Base-by-base conservation (phyloP, 768 basidiomycete genomes). In the Trametes cingulata region DNA sequence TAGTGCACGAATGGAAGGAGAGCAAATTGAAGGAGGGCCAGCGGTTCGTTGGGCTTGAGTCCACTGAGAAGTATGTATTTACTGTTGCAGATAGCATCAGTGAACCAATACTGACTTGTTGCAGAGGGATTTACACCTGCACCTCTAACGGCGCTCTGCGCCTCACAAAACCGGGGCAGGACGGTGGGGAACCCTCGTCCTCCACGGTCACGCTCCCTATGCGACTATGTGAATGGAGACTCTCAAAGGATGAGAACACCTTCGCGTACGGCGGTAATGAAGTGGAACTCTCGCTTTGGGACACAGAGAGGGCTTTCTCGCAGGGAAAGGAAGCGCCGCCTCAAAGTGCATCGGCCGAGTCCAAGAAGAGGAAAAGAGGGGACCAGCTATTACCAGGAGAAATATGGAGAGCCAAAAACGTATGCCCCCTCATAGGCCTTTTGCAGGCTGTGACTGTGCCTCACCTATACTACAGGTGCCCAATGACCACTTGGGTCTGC, bases 261-360 rank as follows among this genome's bases (percentile, higher is more conserved):
- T 93, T 95, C 74, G 81, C 86, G 2, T 94, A 93, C 62, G 93
- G 88, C 13, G 93, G 93, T 2, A 86, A 93, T 62, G 93, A 95
- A 72, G 90, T 95, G 17, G 90, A 93, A 57, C 71, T 90, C 2
- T 93, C 91, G 1, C 68, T 93, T 3, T 95, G 93, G 93, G 77
- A 89, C 67, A 80, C 82, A 7, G 87, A 92, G 67, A 65, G 78
- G 72, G 69, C 90, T 73, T 78, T 82, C 70, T 61, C 69, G 47
- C 29, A 72, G 50, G 36, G 36, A 61, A 25, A 24, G 20, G 71
- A 9, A 58, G 59, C 71, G 3, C 49, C 65, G 5, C 17, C 65
- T 24, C 35, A 66, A 39, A n/a, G 48, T 12, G 52, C 70, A 10
- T 24, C 53, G 5, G 35, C 67, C 52, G 66, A 67, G 17, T 39